Base-by-base conservation (phyloP, 208 protist species). In the Acanthamoeba triangularis region DNA sequence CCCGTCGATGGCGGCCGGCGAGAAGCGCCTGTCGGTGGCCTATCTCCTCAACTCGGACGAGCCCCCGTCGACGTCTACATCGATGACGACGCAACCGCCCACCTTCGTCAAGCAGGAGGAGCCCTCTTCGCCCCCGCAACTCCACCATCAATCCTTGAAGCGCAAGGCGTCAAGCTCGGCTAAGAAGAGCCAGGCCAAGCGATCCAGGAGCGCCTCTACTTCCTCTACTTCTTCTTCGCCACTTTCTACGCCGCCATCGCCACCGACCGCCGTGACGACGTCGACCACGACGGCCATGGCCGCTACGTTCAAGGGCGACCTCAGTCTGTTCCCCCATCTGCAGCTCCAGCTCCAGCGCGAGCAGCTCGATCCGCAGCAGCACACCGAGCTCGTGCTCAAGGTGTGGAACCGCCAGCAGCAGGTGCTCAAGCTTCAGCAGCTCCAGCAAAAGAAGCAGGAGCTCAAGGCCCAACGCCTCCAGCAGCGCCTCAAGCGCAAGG, bases 331-430 rank as follows among this genome's bases (percentile, higher is more conserved):
- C 82, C 54, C 82, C 0, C 82, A 90, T 28, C 49, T 90, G 7
- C 82, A 90, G 54, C 82, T 65, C 52, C 82, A 90, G 82, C 47
- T 90, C 14, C 82, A 90, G 41, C 47, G 82, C 69, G 69, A 78
- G 54, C 82, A 90, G 82, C 82, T 90, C 30, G 54, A 90, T 18
- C 52, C 82, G 82, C 82, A 90, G 82, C 82, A 90, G 54, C 82
- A 90, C 82, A 90, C 82, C 16, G 52, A 90, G 30, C 49, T 90
- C 35, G 82, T 90, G 41, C 82, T 90, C 52, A 90, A 90, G 35
- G 52, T 67, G 49, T 90, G 82, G 82, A 90, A 90, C 35, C 25
- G 54, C 10, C 82, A 90, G 54, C 82, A 90, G n/a, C 82, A 90
- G 82, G 54, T 90, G 18, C 44, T 67, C 47, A 90, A 90, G 82